Evolutionary conservation across 2,329 filamentous ascomycete species (phyloP).

Genomic region (Arthrobotrys sinensis): DNA sequence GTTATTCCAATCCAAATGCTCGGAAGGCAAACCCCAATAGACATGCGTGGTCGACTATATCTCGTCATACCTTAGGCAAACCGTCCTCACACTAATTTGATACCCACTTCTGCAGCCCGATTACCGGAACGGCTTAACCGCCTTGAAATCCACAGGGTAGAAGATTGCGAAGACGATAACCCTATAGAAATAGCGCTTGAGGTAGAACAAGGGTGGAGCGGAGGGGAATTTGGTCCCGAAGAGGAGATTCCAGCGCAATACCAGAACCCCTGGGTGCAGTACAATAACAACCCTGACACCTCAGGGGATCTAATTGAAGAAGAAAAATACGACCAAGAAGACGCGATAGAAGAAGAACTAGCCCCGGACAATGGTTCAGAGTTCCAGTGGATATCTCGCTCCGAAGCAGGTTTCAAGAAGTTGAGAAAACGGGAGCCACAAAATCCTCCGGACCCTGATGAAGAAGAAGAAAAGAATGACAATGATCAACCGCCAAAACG

Average conservation of each 20-base stretch:
- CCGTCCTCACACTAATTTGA: neutral
- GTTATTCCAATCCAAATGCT: neutral
- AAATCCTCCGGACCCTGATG: neutral
- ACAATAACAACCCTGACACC: neutral
- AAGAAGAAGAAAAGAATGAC: neutral
- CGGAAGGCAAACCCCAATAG: no score
- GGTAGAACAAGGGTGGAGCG: slow-evolving; percentile 15
- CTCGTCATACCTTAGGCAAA: no score
- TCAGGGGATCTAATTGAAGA: slow-evolving; percentile 5
- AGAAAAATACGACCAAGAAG: neutral
- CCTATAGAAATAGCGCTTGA: slow-evolving; percentile 35
- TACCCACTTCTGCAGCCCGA: slow-evolving; percentile 6
- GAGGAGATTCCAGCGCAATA: neutral
- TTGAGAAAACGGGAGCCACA: slow-evolving; percentile 22
- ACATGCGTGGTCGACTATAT: no score
- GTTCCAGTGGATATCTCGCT: slow-evolving; percentile 4
- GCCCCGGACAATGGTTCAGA: neutral
- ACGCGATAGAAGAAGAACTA: slow-evolving; percentile 1
- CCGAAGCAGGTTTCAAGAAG: slow-evolving; percentile 9
- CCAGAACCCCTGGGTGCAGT: neutral
- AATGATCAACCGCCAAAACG: neutral
- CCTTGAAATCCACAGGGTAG: slow-evolving; percentile 46
- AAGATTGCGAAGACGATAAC: slow-evolving; percentile 39
- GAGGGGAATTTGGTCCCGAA: neutral
- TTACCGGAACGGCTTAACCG: slow-evolving; percentile 22